Percentiles rank a stretch among this genome's conserved stretches.
Evolutionary conservation across 2,329 filamentous ascomycete species (phyloP).

Genomic region (Colletotrichum truncatum): DNA sequence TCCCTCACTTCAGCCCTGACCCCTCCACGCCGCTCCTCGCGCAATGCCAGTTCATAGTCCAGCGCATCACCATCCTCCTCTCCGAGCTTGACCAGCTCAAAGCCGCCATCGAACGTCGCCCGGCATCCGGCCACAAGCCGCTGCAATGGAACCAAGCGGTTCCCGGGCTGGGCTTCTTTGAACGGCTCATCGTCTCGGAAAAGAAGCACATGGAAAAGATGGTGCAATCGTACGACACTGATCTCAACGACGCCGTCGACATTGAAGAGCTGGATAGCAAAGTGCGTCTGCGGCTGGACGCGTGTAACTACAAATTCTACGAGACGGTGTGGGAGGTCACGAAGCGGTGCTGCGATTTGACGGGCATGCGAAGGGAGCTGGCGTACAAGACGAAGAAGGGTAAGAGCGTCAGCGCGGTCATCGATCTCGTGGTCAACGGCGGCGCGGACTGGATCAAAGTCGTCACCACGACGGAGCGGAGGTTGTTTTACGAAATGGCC

Average conservation of each 20-base stretch:
- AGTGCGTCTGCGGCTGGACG: constrained; percentile 22
- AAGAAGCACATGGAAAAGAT: constrained; percentile 30
- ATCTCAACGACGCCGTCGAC: background rate
- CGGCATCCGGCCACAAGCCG: constrained; percentile 18
- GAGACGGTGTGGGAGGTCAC: constrained; percentile 30
- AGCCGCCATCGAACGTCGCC: constrained; percentile 16
- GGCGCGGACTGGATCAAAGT: constrained; percentile 31
- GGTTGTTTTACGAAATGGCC: constrained; percentile 49
- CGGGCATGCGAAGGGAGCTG: constrained; percentile 24
- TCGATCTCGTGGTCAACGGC: constrained; percentile 27
- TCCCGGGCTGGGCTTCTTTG: constrained; percentile 26
- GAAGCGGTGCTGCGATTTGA: constrained; percentile 25
- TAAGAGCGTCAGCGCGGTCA: constrained; percentile 8
- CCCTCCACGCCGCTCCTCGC: background rate
- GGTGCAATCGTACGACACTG: constrained; percentile 2
- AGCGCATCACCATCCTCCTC: constrained; percentile 15
- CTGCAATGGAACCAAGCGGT: constrained; percentile 31
- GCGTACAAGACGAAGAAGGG: constrained; percentile 4
- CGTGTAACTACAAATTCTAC: constrained; percentile 31
- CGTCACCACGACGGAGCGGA: constrained; percentile 30
- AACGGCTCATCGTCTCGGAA: constrained; percentile 27
- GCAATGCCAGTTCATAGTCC: constrained; percentile 23
- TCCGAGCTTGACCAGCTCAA: constrained; percentile 29
- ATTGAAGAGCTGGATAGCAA: constrained; percentile 10
- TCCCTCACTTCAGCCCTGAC: constrained; percentile 10